Conservation (phyloP, 2,329 filamentous ascomycete species). For the Colletotrichum tanaceti region DNA sequence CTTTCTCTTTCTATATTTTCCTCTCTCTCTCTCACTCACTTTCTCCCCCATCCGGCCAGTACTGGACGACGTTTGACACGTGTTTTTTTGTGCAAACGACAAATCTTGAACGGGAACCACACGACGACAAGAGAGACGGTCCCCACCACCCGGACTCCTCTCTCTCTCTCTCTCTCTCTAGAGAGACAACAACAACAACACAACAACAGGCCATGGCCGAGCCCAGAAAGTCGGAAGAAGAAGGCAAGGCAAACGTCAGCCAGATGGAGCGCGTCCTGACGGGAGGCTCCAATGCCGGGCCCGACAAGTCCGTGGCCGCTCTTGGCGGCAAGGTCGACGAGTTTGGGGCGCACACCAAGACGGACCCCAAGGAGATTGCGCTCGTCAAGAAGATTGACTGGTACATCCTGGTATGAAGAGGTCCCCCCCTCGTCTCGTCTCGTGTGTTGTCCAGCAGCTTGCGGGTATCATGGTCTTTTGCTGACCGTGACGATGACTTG, state of each 20-base stretch:
- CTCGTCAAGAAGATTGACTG: constrained; percentile 51
- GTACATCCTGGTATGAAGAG: constrained; percentile 47
- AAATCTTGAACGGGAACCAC: background rate
- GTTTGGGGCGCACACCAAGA: constrained; percentile 54
- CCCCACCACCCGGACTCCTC: background rate
- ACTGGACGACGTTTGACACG: background rate
- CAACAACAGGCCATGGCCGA: constrained; percentile 27
- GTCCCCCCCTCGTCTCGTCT: background rate
- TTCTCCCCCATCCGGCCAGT: constrained; percentile 11
- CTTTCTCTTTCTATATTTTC: too few species aligned
- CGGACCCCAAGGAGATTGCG: constrained; percentile 52
- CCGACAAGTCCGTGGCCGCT: constrained; percentile 31
- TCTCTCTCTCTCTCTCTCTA: too few species aligned
- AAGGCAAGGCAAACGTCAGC: constrained; percentile 21
- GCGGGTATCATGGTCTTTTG: too few species aligned
- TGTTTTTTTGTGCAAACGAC: background rate
- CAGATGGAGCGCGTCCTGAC: constrained; percentile 32
- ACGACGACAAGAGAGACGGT: background rate
- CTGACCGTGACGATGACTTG: constrained; percentile 46
- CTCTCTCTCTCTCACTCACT: too few species aligned
- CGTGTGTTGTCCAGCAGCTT: too few species aligned
- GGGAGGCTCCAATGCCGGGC: constrained; percentile 14
- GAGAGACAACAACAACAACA: background rate
- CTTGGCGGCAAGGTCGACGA: constrained; percentile 46
- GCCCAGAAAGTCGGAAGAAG: constrained; percentile 22